A percentile compares a stretch with the other conserved stretches of the same genome.
Evolutionary conservation across 2,329 filamentous ascomycete species (phyloP).

Genomic region (Ceratocystis albifundus): DNA sequence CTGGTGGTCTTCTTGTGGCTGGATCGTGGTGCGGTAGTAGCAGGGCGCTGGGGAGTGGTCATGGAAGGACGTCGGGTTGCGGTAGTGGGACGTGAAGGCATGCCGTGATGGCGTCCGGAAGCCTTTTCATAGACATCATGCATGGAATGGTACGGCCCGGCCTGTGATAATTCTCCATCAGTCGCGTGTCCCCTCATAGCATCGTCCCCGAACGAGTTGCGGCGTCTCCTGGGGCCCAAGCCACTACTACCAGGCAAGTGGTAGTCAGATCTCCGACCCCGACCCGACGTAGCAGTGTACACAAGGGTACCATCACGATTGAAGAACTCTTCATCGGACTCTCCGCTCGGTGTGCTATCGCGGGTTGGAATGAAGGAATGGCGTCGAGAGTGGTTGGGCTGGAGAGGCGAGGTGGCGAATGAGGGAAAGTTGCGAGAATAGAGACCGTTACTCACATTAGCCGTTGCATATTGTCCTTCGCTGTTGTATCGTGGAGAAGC

Average conservation of each 20-base stretch:
- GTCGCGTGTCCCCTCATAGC: constrained; percentile 20
- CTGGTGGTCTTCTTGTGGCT: constrained; percentile 32
- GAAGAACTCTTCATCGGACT: constrained; percentile 47
- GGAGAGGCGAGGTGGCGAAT: constrained; percentile 34
- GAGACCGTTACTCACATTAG: constrained; percentile 50
- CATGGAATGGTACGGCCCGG: constrained; percentile 20
- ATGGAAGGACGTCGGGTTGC: constrained; percentile 40
- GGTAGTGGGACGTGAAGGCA: constrained; percentile 32
- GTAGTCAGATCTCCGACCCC: constrained; percentile 16
- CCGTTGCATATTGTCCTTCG: constrained; percentile 51
- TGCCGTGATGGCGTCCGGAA: constrained; percentile 8
- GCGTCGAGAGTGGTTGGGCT: constrained; percentile 41
- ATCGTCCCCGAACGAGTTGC: constrained; percentile 22
- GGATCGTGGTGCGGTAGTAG: constrained; percentile 41
- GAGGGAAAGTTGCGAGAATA: constrained; percentile 39
- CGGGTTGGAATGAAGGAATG: constrained; percentile 48
- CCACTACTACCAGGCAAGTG: constrained; percentile 12
- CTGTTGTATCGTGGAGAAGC: constrained; percentile 52
- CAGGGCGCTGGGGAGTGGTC: constrained; percentile 40
- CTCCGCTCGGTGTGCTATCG: constrained; percentile 47
- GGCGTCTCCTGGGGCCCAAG: constrained; percentile 13
- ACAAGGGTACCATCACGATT: constrained; percentile 19
- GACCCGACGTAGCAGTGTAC: constrained; percentile 18
- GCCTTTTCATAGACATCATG: constrained; percentile 18
- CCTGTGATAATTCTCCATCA: constrained; percentile 23